Percentiles rank a stretch among this genome's conserved stretches.
These are phyloP conservation scores for Boletellus ananas DNA, from an alignment of 768 basidiomycete species.

Conservation along the genomic window DNA sequence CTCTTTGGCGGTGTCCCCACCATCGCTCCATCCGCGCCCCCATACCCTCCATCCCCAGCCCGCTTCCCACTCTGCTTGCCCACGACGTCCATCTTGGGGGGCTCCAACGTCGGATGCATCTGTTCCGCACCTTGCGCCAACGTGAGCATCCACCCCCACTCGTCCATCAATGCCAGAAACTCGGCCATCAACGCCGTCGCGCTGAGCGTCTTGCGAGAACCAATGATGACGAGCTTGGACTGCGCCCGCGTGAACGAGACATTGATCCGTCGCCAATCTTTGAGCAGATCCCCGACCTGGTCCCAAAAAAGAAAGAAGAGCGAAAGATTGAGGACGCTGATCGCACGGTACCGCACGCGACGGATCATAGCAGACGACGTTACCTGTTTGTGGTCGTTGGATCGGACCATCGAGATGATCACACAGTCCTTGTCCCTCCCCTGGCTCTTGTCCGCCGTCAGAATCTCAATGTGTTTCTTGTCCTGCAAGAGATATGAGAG, in stretches of 20 bases:
- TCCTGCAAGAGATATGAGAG: slow-evolving; percentile 60
- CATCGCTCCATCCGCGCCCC: slow-evolving; percentile 1
- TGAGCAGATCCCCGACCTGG: slow-evolving; percentile 88
- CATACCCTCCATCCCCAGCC: not conserved
- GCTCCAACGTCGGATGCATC: slow-evolving; percentile 40
- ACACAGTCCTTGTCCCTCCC: slow-evolving; percentile 96
- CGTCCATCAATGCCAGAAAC: slow-evolving; percentile 77
- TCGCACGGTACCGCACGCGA: not conserved
- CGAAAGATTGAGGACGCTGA: too few species aligned
- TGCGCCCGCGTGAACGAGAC: slow-evolving; percentile 94
- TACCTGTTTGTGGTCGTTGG: slow-evolving; percentile 75
- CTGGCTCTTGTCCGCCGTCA: slow-evolving; percentile 92
- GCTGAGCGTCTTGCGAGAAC: slow-evolving; percentile 76
- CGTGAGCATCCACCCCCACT: slow-evolving; percentile 62
- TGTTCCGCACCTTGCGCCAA: slow-evolving; percentile 54
- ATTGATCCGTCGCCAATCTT: slow-evolving; percentile 96
- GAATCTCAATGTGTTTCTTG: slow-evolving; percentile 65
- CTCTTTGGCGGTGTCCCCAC: slow-evolving; percentile 31
- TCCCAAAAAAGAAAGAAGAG: too few species aligned
- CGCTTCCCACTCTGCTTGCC: slow-evolving; percentile 17
- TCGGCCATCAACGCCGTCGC: slow-evolving; percentile 57
- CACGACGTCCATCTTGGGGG: slow-evolving; percentile 6
- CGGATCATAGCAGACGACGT: too few species aligned
- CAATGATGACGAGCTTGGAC: slow-evolving; percentile 87
- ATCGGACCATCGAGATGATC: slow-evolving; percentile 87